These are phyloP conservation scores for Candida hungchunana DNA, from an alignment of 805 yeast species.

Conservation along the genomic window DNA sequence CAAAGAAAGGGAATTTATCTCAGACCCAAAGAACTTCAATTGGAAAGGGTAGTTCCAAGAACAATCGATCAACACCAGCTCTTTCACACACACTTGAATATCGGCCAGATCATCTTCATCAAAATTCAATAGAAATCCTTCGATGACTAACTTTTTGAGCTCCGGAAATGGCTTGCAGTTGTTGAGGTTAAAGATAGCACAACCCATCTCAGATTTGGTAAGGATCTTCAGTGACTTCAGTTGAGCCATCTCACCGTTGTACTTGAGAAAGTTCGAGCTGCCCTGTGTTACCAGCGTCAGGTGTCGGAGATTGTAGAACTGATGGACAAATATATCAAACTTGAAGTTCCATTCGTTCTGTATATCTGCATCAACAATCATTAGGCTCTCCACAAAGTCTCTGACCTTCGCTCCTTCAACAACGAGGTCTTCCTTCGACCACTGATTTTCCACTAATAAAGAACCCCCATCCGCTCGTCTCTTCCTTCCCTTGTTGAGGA, in stretches of 20 bases:
- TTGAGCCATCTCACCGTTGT: slow-evolving; percentile 19
- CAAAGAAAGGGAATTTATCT: slow-evolving; percentile 24
- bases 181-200: slow-evolving; percentile 36
- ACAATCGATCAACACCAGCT: slow-evolving; percentile 38
- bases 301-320: slow-evolving; percentile 21
- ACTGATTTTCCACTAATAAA: not conserved
- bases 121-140: slow-evolving; percentile 39
- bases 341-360: slow-evolving; percentile 33
- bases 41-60: slow-evolving; percentile 57
- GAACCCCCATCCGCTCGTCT: slow-evolving; percentile 1
- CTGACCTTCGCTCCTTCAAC: slow-evolving; percentile 1
- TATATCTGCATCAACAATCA: slow-evolving; percentile 27
- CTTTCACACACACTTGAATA: slow-evolving; percentile 16
- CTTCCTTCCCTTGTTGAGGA: slow-evolving; percentile 5
- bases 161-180: slow-evolving; percentile 38
- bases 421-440: not conserved
- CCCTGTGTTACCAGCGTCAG: slow-evolving; percentile 26
- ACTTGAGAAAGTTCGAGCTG: slow-evolving; percentile 34
- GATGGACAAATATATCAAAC: slow-evolving; percentile 24
- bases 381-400: slow-evolving; percentile 25
- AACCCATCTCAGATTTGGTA: slow-evolving; percentile 18
- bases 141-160: slow-evolving; percentile 32
- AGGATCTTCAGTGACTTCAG: slow-evolving; percentile 19
- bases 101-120: slow-evolving; percentile 31
- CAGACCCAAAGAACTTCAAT: slow-evolving; percentile 29